A percentile compares a stretch with the other conserved stretches of the same genome.
These are phyloP conservation scores for Cardiospermum halicacabum DNA, from an alignment of 345 rosid genomes.

Conservation along the genomic window DNA sequence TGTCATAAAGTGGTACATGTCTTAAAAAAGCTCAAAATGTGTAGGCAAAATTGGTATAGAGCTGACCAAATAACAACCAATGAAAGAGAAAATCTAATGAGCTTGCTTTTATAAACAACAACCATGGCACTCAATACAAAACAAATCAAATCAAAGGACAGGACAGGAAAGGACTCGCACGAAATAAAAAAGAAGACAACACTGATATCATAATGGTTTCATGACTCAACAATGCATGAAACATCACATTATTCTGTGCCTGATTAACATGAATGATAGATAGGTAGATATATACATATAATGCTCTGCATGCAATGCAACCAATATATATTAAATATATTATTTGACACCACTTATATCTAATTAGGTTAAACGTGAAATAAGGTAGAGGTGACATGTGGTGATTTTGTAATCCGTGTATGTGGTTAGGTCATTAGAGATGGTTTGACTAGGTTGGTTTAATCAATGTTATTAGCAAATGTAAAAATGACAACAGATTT, in stretches of 20 bases:
- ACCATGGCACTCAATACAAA: neutral
- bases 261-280: neutral
- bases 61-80: neutral
- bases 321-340: too few species aligned
- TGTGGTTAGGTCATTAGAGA: too few species aligned
- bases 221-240: conserved; percentile 3
- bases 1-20: neutral
- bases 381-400: neutral
- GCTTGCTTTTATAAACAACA: neutral
- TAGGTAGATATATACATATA: neutral
- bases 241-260: neutral
- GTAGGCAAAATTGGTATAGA: neutral
- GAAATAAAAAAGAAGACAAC: neutral
- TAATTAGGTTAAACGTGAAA: too few species aligned
- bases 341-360: too few species aligned
- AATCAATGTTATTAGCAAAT: too few species aligned
- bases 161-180: too few species aligned
- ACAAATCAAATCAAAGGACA: neutral
- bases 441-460: too few species aligned
- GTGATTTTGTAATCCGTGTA: conserved; percentile 2
- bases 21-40: neutral
- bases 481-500: too few species aligned
- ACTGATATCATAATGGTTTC: neutral
- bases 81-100: neutral
- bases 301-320: neutral